Base-by-base conservation (phyloP, 169 alveolate genomes). In the Plasmodium vinckei region DNA sequence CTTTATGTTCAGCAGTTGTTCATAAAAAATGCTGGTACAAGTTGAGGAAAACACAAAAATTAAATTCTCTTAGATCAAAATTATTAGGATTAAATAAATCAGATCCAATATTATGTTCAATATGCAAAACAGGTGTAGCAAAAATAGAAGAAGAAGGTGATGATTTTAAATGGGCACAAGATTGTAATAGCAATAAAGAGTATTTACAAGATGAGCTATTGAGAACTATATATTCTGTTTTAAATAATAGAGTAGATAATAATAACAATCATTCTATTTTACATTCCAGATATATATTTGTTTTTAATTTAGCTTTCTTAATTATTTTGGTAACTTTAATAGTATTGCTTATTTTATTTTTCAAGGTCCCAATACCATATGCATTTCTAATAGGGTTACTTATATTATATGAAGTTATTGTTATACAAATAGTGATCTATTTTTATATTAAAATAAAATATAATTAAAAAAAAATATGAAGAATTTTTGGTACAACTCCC, bases 61-160 rank as follows among this genome's bases (percentile, higher is more conserved):
- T 84, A 25, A 69, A 87, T 68, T 54, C 91, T 57, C 51, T 84
- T 23, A 57, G 91, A 51, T 84, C 91, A 5, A 84, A 64, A 59
- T 56, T 84, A 44, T 84, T 84, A 39, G 86, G 84, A 5, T 21
- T 54, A 71, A 84, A 70, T 47, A 84, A 84, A 51, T 47, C 46
- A 15, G 86, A 84, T 72, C 91, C 91, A 7, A 56, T 84, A 69
- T 61, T 70, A 84, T 84, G 91, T 19, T 46, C 91, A 27, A 70
- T 84, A 33, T 84, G 91, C 51, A 84, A 84, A 84, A 84, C 91
- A 15, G 91, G 91, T n/a, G 59, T 21, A 5, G 91, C 91, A 19
- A 67, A 69, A 57, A 84, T 84, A 68, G 65, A 84, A 69, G 87
- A 84, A 69, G 87, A 84, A 27, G 91, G 70, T 33, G 70, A 69